Evolutionary conservation across 108 stramenopile genomes (phyloP), one percentile per base, ranked within the genome.

Genomic region (Skeletonema potamos): DNA sequence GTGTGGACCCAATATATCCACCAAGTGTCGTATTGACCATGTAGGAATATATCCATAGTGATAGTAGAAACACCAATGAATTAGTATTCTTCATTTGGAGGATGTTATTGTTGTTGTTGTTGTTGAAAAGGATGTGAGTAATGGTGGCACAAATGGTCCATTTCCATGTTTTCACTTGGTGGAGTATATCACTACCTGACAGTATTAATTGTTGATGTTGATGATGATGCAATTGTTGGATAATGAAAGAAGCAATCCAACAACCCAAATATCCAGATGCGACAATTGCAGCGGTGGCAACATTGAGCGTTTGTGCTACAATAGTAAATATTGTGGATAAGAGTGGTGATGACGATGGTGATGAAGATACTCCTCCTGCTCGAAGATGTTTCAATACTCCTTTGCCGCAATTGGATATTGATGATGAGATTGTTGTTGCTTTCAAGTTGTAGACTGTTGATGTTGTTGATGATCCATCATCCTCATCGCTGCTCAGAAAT

Each of bases 181-280:
- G n/a, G n/a, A n/a, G n/a, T n/a, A n/a, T n/a, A n/a, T n/a, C n/a
- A n/a, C 39, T 62, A 5, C 20, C 6, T 26, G 9, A 0, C 4
- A 41, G 10, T 26, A 6, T 36, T 9, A 13, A 13, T 39, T 39
- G 18, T 17, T 27, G 24, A 8, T 32, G 10, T 4, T 68, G 32
- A 17, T 43, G 3, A 0, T 62, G 27, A 4, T 64, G 54, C 36
- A 64, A 15, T 0, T 51, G 41, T 54, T 17, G 26, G 11, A 72
- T 64, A 11, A 72, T 41, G 6, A 33, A 2, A 17, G 72, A 63
- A 22, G 72, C 72, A 41, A 72, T 56, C 26, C 41, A 72, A n/a
- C 62, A 61, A 26, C 72, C 72, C 27, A 72, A 56, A 64, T 48
- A 55, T 30, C 72, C 72, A 10, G 72, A 72, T 24, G 28, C 63